A percentile compares a stretch with the other conserved stretches of the same genome.
Evolutionary conservation across 2,329 filamentous ascomycete species (phyloP).

Genomic region (Penicillium brasilianum): DNA sequence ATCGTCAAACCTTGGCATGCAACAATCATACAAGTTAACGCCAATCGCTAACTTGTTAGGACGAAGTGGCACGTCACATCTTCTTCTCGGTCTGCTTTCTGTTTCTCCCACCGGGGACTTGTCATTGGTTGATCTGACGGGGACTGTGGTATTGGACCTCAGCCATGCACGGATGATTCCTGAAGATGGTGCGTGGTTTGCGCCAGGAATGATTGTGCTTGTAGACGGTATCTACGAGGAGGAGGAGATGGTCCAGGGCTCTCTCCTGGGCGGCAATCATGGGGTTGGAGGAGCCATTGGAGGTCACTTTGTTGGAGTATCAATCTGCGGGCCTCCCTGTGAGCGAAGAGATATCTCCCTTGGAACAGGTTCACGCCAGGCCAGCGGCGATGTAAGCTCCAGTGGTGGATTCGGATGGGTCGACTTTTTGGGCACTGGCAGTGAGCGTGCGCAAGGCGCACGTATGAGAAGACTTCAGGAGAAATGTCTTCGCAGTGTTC

Average conservation of each 20-base stretch:
- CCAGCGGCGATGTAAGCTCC: constrained; percentile 49
- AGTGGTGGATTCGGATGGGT: constrained; percentile 94
- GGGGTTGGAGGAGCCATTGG: constrained; percentile 90
- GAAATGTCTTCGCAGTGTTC: constrained; percentile 60
- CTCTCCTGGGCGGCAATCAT: constrained; percentile 73
- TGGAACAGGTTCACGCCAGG: constrained; percentile 64
- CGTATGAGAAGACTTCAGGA: constrained; percentile 83
- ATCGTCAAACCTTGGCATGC: constrained; percentile 59
- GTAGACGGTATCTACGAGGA: constrained; percentile 97
- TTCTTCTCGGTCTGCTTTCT: constrained; percentile 82
- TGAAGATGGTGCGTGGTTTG: constrained; percentile 87
- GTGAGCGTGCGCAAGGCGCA: constrained; percentile 78
- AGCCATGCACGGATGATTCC: constrained; percentile 81
- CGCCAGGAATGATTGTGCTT: constrained; percentile 93
- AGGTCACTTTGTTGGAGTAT: constrained; percentile 89
- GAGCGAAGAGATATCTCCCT: constrained; percentile 82
- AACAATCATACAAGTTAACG: constrained; percentile 83
- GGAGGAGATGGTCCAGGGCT: constrained; percentile 71
- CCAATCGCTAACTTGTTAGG: constrained; percentile 78
- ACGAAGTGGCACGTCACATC: constrained; percentile 80
- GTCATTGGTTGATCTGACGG: constrained; percentile 83
- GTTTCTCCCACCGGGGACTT: constrained; percentile 81
- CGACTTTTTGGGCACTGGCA: constrained; percentile 90
- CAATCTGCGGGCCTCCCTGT: constrained; percentile 87
- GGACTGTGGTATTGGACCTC: constrained; percentile 83